Percentiles rank a stretch among this genome's conserved stretches.
Evolutionary conservation across 2,329 filamentous ascomycete species (phyloP).

Genomic region (Alternaria arborescens): DNA sequence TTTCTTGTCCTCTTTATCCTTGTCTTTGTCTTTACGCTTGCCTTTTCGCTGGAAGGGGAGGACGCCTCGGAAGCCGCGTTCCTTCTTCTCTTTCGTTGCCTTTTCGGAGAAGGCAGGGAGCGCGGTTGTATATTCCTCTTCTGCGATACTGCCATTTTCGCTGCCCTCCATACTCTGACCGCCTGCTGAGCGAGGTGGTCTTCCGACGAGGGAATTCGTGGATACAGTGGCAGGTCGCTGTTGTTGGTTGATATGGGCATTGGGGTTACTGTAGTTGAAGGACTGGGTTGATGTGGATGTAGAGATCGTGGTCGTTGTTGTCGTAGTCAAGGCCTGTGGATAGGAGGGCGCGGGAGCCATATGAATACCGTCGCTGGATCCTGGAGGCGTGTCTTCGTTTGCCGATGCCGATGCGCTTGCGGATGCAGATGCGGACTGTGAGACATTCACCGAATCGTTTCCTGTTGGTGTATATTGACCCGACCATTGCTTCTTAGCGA

Average conservation of each 20-base stretch:
- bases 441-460: conserved; percentile 37
- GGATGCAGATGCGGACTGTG: conserved; percentile 40
- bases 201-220: conserved; percentile 28
- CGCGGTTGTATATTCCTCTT: conserved; percentile 51
- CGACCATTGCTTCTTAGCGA: conserved; percentile 29
- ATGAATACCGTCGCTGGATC: conserved; percentile 47
- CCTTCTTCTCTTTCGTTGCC: conserved; percentile 46
- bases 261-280: conserved; percentile 34
- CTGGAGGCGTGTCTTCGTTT: conserved; percentile 48
- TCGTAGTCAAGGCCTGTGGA: conserved; percentile 38
- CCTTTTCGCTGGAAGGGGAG: conserved; percentile 49
- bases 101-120: conserved; percentile 48
- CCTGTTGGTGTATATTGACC: conserved; percentile 36
- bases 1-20: conserved; percentile 29
- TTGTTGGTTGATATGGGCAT: conserved; percentile 39
- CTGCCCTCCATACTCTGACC: conserved; percentile 43
- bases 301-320: conserved; percentile 29
- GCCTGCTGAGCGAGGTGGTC: conserved; percentile 38
- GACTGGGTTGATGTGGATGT: conserved; percentile 18
- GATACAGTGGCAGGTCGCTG: conserved; percentile 24
- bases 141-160: conserved; percentile 46
- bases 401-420: conserved; percentile 44
- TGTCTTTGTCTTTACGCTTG: conserved; percentile 42
- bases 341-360: conserved; percentile 45
- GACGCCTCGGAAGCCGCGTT: conserved; percentile 52